Evolutionary conservation across 2,329 filamentous ascomycete genomes (phyloP), one percentile per base, ranked within the genome.

Genomic region (Xylaria sp.): DNA sequence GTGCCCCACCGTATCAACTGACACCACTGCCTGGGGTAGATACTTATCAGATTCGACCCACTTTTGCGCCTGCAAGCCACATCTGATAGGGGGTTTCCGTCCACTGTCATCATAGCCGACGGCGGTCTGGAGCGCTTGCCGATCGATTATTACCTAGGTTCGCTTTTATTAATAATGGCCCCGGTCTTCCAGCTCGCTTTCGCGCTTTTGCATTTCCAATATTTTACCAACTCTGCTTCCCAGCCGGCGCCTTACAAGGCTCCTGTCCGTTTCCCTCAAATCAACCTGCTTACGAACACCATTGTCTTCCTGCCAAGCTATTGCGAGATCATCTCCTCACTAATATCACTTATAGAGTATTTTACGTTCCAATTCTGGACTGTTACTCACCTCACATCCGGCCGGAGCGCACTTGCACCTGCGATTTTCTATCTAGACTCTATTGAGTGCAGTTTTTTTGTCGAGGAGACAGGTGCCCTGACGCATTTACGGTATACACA

Each of bases 11-110:
- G 30, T 7, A 34, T 20, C 9, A 52, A 20, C 7, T 57, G 23
- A 25, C 32, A 36, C 30, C 8, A 46, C 20, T n/a, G 30, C 41
- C 57, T 60, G 43, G 57, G 46, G 32, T 20, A 32, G 28, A 10
- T 28, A 58, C 55, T 69, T 70, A 69, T 69, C 69, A 69, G 68
- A 70, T 70, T 18, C 50, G 41, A 36, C 36, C 73, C 70, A 71
- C 70, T 60, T 60, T 59, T 62, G 48, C 56, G 67, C 67, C 52
- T 73, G 73, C 64, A 73, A 66, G 72, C 46, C 64, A 65, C 71
- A 75, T 74, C 73, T 76, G 73, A 75, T 76, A 76, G 72, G 55
- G 69, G 67, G 39, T 69, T 73, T 70, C 45, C 36, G 25, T 20
- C 53, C 48, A 13, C 55, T 72, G 67, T 70, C 73, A 73, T 71